Conservation (phyloP, 2,329 filamentous ascomycete species). For the Ascochyta clinopodiicola region DNA sequence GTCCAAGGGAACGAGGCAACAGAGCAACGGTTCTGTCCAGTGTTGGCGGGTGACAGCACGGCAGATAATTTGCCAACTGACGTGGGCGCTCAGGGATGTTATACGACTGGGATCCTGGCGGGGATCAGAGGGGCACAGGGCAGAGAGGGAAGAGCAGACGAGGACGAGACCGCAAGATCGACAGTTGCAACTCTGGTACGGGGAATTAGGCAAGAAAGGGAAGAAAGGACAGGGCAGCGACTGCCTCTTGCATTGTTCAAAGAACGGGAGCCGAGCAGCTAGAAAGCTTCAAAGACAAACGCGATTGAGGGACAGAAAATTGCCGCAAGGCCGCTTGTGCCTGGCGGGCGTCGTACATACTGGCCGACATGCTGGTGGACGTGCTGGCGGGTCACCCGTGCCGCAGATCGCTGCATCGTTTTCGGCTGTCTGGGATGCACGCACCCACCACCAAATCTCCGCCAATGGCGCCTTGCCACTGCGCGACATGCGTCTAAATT, state of each 20-base stretch:
- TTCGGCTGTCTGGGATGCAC: constrained; percentile 10
- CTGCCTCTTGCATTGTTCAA: constrained; percentile 3
- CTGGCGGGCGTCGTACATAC: background rate
- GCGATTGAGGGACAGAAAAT: constrained; percentile 7
- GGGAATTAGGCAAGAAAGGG: background rate
- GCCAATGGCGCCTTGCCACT: constrained; percentile 3
- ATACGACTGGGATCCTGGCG: constrained; percentile 11
- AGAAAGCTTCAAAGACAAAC: no score
- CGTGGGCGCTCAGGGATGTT: constrained; percentile 11
- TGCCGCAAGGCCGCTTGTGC: constrained; percentile 15
- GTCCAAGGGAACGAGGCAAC: background rate
- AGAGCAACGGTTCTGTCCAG: background rate
- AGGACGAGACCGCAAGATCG: constrained; percentile 13
- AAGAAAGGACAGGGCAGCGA: constrained; percentile 8
- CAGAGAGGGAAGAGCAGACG: background rate
- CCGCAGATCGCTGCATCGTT: constrained; percentile 18
- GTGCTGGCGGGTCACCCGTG: constrained; percentile 1
- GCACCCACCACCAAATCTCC: background rate
- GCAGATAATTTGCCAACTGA: constrained; percentile 15
- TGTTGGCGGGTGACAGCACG: constrained; percentile 5
- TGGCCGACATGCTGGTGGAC: background rate
- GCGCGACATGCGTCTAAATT: background rate
- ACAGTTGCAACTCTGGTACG: constrained; percentile 7
- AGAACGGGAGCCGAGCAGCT: no score
- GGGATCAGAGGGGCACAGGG: constrained; percentile 13